phyloP scores from a whole-genome alignment of 2,329 filamentous ascomycete species.

The Daldinia sp. region DNA sequence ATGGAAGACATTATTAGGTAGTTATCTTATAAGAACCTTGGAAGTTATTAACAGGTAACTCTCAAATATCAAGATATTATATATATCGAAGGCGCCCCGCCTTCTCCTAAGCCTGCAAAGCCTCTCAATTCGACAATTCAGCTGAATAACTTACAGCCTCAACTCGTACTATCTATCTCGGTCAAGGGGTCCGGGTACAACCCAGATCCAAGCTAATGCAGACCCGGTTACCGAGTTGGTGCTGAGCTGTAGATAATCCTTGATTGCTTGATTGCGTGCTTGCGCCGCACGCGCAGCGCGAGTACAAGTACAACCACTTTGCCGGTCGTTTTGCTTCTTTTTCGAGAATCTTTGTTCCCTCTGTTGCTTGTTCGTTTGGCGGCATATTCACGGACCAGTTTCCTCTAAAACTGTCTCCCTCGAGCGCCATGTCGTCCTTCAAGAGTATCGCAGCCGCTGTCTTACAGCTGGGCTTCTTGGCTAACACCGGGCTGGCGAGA shows the following conservation, averaged over 20 bases:
- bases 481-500: conserved; percentile 35
- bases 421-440: conserved; percentile 44
- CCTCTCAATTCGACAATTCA: neutral
- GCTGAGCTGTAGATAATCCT: conserved; percentile 18
- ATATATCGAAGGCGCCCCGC: neutral
- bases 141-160: conserved; percentile 16
- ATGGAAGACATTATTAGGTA: neutral
- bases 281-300: neutral
- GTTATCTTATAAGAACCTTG: too few species aligned
- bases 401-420: neutral
- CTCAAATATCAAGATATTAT: neutral
- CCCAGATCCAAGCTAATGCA: conserved; percentile 20
- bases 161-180: neutral
- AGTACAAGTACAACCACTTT: conserved; percentile 8
- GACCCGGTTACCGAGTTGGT: conserved; percentile 6
- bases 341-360: conserved; percentile 10
- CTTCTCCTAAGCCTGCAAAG: neutral
- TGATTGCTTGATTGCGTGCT: conserved; percentile 18
- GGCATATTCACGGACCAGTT: neutral
- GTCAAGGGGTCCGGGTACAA: conserved; percentile 12
- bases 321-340: neutral
- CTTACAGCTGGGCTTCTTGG: conserved; percentile 43
- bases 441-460: conserved; percentile 38
- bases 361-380: neutral
- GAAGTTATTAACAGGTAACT: neutral